These are phyloP conservation scores for Trematosphaeria pertusa DNA, from an alignment of 2,329 filamentous ascomycete species.

Conservation along the genomic window DNA sequence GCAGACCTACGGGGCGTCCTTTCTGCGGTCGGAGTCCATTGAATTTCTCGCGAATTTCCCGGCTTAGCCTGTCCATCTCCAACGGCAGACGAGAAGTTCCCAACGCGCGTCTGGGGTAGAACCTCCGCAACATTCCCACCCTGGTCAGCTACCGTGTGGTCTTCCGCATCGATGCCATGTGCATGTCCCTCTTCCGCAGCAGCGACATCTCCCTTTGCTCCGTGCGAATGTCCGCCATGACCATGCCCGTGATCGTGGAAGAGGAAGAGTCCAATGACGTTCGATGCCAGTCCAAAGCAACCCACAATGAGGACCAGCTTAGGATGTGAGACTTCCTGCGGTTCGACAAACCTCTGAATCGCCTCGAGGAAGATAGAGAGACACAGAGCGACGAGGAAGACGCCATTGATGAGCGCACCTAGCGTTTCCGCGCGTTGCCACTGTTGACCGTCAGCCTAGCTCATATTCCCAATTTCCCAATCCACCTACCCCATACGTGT, in stretches of 20 bases:
- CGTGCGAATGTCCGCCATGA: conserved; percentile 67
- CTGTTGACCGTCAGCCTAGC: conserved; percentile 53
- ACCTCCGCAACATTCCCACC: conserved; percentile 66
- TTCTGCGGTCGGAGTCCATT: conserved; percentile 18
- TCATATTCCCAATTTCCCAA: neutral
- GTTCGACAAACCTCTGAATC: conserved; percentile 88
- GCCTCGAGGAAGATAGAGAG: conserved; percentile 96
- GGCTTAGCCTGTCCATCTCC: conserved; percentile 25
- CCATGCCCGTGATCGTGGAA: conserved; percentile 93
- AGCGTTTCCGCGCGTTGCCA: conserved; percentile 98
- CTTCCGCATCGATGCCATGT: conserved; percentile 54
- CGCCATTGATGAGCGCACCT: conserved; percentile 94
- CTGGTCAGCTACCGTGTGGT: conserved; percentile 61
- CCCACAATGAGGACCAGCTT: conserved; percentile 90
- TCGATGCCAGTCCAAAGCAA: conserved; percentile 82
- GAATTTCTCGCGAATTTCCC: conserved; percentile 24
- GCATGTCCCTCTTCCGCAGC: conserved; percentile 61
- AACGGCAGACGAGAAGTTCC: conserved; percentile 52
- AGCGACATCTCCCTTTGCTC: conserved; percentile 48
- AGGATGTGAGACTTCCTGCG: conserved; percentile 84
- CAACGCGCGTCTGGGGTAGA: conserved; percentile 68
- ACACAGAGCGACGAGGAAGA: conserved; percentile 95
- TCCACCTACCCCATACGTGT: conserved; percentile 84
- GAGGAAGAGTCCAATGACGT: conserved; percentile 85
- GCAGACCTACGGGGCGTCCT: conserved; percentile 30